Base-by-base conservation (phyloP, 2,329 filamentous ascomycete species). In the Aspergillus fijiensis region DNA sequence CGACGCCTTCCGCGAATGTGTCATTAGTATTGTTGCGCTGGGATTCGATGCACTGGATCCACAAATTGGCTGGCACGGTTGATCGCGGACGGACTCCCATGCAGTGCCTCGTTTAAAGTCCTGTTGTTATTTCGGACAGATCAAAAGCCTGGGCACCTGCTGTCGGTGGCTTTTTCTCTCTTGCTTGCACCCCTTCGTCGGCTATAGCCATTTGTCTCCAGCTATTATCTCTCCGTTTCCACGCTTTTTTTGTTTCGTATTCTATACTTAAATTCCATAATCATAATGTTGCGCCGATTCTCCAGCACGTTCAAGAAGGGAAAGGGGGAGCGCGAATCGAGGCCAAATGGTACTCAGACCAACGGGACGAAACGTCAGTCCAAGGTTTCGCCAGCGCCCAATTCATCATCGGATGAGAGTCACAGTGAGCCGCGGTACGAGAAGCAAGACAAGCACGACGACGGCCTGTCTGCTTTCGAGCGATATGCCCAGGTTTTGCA, bases 401-500 rank as follows among this genome's bases (percentile, higher is more conserved):
- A 69, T 45, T 61, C 70, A 21, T 55, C 67, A 0, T 63, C 69
- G 10, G 69, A 71, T 21, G 64, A 70, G 23, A 71, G 71, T 3
- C 68, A 72, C 33, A 66, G 60, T 51, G 42, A 55, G 21, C 42
- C 39, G 6, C 39, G 39, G 2, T 45, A 45, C 39, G 39, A 45
- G 39, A 45, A 19, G 45, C 27, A 48, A 45, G 74, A 75, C 52
- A 77, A 75, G 58, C 73, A 75, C n/a, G 70, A 70, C 31, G 76
- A 80, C 62, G 72, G 80, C 9, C 70, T 74, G 25, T 69, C 70
- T 7, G 70, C 74, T 16, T 82, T 82, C 58, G 72, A 76, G 39
- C 74, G 77, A 62, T 81, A 77, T 70, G 77, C 77, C 21, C 76
- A 80, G 64, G 69, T 81, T 11, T 77, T 83, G 55, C 79, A 81